These are phyloP conservation scores for Ustilago loliicola DNA, from an alignment of 1,284 basidiomycete genomes.

Conservation along the genomic window DNA sequence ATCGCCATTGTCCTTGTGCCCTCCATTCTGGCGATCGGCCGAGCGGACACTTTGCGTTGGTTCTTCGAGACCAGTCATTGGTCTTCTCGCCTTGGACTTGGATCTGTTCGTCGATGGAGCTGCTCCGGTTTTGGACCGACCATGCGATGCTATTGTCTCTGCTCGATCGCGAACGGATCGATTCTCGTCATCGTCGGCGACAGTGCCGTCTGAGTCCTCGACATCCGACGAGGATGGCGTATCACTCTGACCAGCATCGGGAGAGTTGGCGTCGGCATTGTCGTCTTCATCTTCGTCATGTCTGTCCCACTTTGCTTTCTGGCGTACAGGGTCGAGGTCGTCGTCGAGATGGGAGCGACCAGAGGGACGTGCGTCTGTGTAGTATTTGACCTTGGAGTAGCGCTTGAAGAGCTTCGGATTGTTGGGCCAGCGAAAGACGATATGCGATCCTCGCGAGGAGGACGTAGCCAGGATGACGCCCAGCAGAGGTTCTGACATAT, in stretches of 20 bases:
- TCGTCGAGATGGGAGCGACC: conserved; percentile 30
- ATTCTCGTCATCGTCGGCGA: conserved; percentile 46
- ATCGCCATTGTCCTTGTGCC: conserved; percentile 22
- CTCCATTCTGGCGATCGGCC: conserved; percentile 23
- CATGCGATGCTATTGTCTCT: conserved; percentile 34
- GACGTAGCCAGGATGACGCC: conserved; percentile 66
- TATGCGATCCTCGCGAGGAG: conserved; percentile 61
- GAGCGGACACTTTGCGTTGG: conserved; percentile 31
- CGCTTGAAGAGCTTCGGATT: conserved; percentile 59
- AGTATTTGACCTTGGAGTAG: conserved; percentile 64
- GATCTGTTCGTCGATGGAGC: conserved; percentile 18
- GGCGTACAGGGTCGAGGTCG: conserved; percentile 49
- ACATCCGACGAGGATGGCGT: conserved; percentile 47
- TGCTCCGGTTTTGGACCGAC: conserved; percentile 27
- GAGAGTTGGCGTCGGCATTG: conserved; percentile 18
- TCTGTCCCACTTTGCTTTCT: conserved; percentile 48
- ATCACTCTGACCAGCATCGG: conserved; percentile 37
- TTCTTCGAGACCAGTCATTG: conserved; percentile 35
- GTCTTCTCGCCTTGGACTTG: conserved; percentile 32
- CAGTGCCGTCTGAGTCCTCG: conserved; percentile 47
- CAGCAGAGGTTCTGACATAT: conserved; percentile 56
- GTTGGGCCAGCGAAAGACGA: conserved; percentile 68
- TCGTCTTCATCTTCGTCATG: conserved; percentile 50
- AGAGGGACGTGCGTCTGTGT: conserved; percentile 32
- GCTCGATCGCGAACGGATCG: conserved; percentile 29